Percentiles rank a stretch among this genome's conserved stretches.
These are phyloP conservation scores for Penicillium mononematosum DNA, from an alignment of 495 filamentous ascomycete species.

Conservation along the genomic window DNA sequence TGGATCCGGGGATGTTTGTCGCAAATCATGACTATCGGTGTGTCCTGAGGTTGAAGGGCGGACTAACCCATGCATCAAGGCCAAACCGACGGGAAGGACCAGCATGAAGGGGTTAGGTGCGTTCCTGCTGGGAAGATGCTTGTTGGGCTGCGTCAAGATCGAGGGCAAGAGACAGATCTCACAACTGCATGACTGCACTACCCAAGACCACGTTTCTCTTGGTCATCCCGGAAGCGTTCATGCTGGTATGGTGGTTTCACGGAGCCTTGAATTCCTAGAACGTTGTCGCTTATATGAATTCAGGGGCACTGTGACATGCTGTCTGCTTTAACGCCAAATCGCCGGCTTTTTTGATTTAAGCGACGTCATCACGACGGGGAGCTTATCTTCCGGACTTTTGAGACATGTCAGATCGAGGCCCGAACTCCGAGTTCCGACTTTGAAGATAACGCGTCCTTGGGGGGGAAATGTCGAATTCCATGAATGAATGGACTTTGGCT, in stretches of 20 bases:
- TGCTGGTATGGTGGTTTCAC: neutral
- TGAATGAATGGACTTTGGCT: neutral
- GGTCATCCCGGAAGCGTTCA: neutral
- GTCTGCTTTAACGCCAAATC: neutral
- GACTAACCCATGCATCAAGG: neutral
- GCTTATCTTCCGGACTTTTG: neutral
- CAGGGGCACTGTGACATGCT: neutral
- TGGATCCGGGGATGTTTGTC: neutral
- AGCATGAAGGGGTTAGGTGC: neutral
- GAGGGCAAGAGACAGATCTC: neutral
- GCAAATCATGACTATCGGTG: neutral
- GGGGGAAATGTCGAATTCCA: neutral
- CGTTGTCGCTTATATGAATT: neutral
- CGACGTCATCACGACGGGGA: neutral
- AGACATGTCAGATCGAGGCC: slow-evolving; percentile 3
- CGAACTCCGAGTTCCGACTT: slow-evolving; percentile 7
- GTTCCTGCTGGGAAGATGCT: neutral
- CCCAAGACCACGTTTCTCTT: neutral
- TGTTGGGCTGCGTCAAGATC: neutral
- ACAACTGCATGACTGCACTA: neutral
- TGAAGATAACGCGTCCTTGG: neutral
- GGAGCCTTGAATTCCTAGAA: neutral
- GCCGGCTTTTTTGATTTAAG: neutral
- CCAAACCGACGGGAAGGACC: neutral
- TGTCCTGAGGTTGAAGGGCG: neutral